Evolutionary conservation across 305 asterid genomes (phyloP), one percentile per base, ranked within the genome.

Genomic region (Fraxinus sp.): DNA sequence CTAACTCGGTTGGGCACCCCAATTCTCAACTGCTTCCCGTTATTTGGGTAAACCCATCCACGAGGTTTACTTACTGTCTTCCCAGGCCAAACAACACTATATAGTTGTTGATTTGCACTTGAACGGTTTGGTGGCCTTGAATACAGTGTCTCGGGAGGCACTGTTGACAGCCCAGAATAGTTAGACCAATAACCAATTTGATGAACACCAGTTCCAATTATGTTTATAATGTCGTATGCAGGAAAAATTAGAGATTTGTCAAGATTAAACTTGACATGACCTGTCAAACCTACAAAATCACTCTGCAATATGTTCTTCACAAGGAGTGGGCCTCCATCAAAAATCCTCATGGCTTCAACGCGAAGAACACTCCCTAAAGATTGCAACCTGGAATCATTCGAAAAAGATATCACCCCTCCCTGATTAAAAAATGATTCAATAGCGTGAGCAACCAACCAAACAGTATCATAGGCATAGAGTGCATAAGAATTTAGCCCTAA

Each of bases 21-120:
- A 16, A 91, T 90, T 81, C 86, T 83, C 41, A 91, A 78, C 16
- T 30, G 84, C 83, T 83, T 91, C 33, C 88, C 89, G 3, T 85
- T 91, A 68, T 85, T 85, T 0, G 93, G 93, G 70, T 88, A 89
- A 59, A 88, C 95, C 95, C 95, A 91, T 16, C 95, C 93, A 39
- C 93, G 90, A 7, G 95, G 95, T 26, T 84, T 83, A 39, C 44
- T 85, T 41, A 76, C 57, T 0, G 91, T 80, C 22, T 86, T 88
- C 0, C 95, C 95, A 1, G 95, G 95, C 95, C 95, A 90, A 22
- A 90, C 78, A 35, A 90, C 93, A 30, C 86, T 79, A 30, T 85
- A 66, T n/a, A 91, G 83, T 35, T 77, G 82, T 33, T 87, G 90
- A 22, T 72, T 83, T 14, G 84, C 81, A 46, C 81, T 83, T 26